Percentiles rank a stretch among this genome's conserved stretches.
Evolutionary conservation across 768 basidiomycete species (phyloP).

Genomic region (Phanerodontia chrysosporium): DNA sequence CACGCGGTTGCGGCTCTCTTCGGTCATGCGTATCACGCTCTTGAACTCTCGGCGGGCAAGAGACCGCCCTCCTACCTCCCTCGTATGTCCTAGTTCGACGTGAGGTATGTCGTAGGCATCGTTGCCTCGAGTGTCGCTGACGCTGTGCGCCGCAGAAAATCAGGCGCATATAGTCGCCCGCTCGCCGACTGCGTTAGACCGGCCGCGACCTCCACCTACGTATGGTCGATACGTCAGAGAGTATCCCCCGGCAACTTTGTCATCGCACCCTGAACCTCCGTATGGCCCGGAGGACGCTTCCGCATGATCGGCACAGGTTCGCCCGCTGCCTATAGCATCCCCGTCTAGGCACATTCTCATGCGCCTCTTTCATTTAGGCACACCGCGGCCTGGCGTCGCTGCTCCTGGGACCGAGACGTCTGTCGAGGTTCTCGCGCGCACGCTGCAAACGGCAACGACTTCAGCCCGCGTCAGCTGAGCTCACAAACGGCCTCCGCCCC

Average conservation of each 20-base stretch:
- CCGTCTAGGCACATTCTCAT: background rate
- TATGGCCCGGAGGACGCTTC: background rate
- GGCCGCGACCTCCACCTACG: constrained; percentile 1
- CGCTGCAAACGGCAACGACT: background rate
- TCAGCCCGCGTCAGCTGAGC: background rate
- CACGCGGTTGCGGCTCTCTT: constrained; percentile 12
- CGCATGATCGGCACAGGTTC: background rate
- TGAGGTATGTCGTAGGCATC: background rate
- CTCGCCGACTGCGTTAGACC: background rate
- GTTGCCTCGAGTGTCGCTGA: background rate
- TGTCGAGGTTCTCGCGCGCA: background rate
- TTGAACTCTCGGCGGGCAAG: background rate
- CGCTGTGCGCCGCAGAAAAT: background rate
- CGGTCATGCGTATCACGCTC: constrained; percentile 8
- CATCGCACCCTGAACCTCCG: background rate
- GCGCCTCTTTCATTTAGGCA: background rate
- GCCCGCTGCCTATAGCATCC: background rate
- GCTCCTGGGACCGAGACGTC: background rate
- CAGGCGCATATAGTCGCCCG: background rate
- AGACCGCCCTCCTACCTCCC: background rate
- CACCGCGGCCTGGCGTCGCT: background rate
- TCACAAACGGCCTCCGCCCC: background rate
- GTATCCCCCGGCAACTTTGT: background rate
- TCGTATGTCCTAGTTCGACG: background rate
- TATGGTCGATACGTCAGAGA: constrained; percentile 2